Base-by-base conservation (phyloP, 2,329 filamentous ascomycete genomes). In the Sporothrix brunneoviolacea region DNA sequence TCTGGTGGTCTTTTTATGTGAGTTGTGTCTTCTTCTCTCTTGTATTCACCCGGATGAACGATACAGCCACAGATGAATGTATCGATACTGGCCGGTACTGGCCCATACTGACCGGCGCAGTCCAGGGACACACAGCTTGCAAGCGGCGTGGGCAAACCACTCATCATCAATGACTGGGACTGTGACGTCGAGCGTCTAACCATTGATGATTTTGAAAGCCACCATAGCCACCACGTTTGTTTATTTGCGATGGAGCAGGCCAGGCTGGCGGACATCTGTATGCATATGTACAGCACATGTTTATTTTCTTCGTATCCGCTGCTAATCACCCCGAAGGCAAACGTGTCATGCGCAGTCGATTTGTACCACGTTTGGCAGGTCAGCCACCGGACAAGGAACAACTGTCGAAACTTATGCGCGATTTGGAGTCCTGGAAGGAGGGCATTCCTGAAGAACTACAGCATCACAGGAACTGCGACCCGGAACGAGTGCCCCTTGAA, bases 1-100 rank as follows among this genome's bases (percentile, higher is more conserved):
- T 44, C 9, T 44, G 41, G 41, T 44, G 41, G 41, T 44, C 41
- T 8, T 19, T 44, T 21, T 33, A 44, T 22, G 41, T 44, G n/a
- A 21, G 41, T n/a, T n/a, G n/a, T n/a, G n/a, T n/a, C n/a, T n/a
- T n/a, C n/a, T n/a, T n/a, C n/a, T n/a, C 10, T 8, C 4, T 24
- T 3, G 5, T 40, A n/a, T 16, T 41, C 2, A 16, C 22, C 8
- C 22, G 3, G 10, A 2, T 30, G 22, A 18, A 41, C 3, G 30
- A 28, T 37, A 44, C 18, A 44, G n/a, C n/a, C n/a, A n/a, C n/a
- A n/a, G n/a, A n/a, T n/a, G n/a, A n/a, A n/a, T n/a, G n/a, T n/a
- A n/a, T n/a, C n/a, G n/a, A n/a, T n/a, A n/a, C n/a, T n/a, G n/a
- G n/a, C n/a, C n/a, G n/a, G n/a, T n/a, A n/a, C n/a, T n/a, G n/a